Base-by-base conservation (phyloP, 352 stramenopile species). In the Phytophthora litchii region DNA sequence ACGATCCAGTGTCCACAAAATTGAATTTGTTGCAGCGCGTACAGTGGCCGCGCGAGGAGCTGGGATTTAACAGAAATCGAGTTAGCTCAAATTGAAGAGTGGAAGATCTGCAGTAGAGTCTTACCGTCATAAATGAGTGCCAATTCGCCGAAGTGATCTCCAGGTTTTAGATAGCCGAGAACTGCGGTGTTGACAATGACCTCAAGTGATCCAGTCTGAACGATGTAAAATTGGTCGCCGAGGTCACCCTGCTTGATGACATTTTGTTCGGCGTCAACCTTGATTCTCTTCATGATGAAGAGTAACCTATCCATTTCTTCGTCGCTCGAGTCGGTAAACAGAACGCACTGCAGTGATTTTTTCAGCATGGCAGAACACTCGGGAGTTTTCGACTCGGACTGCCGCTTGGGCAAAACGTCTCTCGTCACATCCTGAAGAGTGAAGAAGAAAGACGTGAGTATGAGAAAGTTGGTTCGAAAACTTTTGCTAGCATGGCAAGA, bases 171-270 rank as follows among this genome's bases (percentile, higher is more conserved):
- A 43, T 72, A 77, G 1, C 82, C 82, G 3, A 92, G 78, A 13
- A 81, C 66, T 13, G 67, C 54, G 4, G 50, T 57, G 58, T 92
- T 92, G 44, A 92, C 82, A n/a, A 86, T 78, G 13, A 88, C 80
- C 37, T 92, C 82, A 4, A 89, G 76, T 8, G 67, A 83, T 5
- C 82, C 82, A 3, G 49, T 55, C 46, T 92, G 78, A 27, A 92
- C 64, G 32, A 92, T 80, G 74, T 98, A 98, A 49, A 99, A 98
- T 59, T 94, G 78, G 67, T 98, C 88, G 38, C 94, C 95, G 0
- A 88, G 72, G 54, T 96, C 91, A 10, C 93, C 91, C 62, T 98
- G 92, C 45, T 85, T 92, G 57, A 98, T 98, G 40, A 98, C 95
- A 4, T 85, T 76, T 19, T 98, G 81, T 27, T 89, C 89, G 0